A percentile compares a stretch with the other conserved stretches of the same genome.
phyloP scores from a whole-genome alignment of 768 basidiomycete species.

The Sarcodon aspratus region DNA sequence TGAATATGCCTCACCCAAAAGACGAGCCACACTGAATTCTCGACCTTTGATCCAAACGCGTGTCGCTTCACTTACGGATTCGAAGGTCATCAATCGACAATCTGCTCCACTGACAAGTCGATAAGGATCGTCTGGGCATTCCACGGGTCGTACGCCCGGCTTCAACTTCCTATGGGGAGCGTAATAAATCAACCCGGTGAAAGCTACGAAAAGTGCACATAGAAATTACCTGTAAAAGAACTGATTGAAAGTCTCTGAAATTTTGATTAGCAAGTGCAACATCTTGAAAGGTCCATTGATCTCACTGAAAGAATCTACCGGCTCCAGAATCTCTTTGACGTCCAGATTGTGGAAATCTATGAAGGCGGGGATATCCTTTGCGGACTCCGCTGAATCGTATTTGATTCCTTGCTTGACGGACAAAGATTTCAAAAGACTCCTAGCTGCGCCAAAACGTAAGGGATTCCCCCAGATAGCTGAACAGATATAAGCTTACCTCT shows the following conservation, averaged over 20 bases:
- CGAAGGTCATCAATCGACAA: constrained; percentile 93
- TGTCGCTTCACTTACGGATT: constrained; percentile 77
- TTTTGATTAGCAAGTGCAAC: neutral
- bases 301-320: constrained; percentile 76
- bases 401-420: constrained; percentile 92
- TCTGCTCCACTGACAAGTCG: constrained; percentile 87
- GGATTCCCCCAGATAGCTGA: neutral
- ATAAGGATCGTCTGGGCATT: constrained; percentile 59
- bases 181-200: neutral
- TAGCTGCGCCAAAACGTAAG: constrained; percentile 31
- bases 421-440: constrained; percentile 75
- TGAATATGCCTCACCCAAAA: constrained; percentile 74
- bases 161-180: constrained; percentile 66
- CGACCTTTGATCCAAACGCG: constrained; percentile 94
- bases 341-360: constrained; percentile 86
- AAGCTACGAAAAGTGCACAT: neutral
- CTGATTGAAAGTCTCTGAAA: constrained; percentile 78
- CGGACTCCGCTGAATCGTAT: constrained; percentile 81
- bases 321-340: constrained; percentile 73
- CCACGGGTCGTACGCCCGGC: constrained; percentile 64
- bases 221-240: constrained; percentile 66
- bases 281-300: neutral
- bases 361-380: constrained; percentile 74
- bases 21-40: constrained; percentile 71
- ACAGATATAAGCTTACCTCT: constrained; percentile 40